Conservation (phyloP, 2,329 filamentous ascomycete genomes). For the Penicillium sp. region DNA sequence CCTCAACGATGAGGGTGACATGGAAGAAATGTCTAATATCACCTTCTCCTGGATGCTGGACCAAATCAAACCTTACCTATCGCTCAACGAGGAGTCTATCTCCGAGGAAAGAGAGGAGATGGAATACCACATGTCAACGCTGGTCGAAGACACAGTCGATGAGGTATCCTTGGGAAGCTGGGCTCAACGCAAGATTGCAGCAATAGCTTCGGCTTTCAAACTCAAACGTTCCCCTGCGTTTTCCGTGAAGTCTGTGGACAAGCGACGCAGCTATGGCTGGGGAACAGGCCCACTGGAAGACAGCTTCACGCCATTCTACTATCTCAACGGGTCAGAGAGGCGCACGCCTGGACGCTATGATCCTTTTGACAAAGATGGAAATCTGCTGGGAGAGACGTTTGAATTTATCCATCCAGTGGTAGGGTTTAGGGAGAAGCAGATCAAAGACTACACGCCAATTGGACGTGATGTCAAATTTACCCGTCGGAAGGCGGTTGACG, state of each 20-base stretch:
- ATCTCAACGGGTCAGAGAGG: constrained; percentile 13
- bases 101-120: constrained; percentile 8
- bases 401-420: constrained; percentile 23
- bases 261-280: constrained; percentile 15
- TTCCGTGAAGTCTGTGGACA: neutral
- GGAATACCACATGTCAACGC: constrained; percentile 2
- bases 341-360: constrained; percentile 18
- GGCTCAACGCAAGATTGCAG: neutral
- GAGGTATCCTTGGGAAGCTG: constrained; percentile 1
- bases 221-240: neutral
- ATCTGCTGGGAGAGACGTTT: constrained; percentile 13
- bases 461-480: constrained; percentile 4
- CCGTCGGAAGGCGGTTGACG: constrained; percentile 10
- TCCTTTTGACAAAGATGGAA: neutral
- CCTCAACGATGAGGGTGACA: constrained; percentile 18
- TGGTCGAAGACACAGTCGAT: neutral
- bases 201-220: neutral
- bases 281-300: constrained; percentile 14
- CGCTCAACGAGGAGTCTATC: constrained; percentile 11
- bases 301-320: constrained; percentile 17
- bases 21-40: constrained; percentile 27
- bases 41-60: constrained; percentile 26
- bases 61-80: constrained; percentile 19
- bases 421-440: constrained; percentile 13
- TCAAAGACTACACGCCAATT: constrained; percentile 14